Evolutionary conservation across 805 yeast genomes (phyloP).

Genomic region (Lipomyces yamadae): DNA sequence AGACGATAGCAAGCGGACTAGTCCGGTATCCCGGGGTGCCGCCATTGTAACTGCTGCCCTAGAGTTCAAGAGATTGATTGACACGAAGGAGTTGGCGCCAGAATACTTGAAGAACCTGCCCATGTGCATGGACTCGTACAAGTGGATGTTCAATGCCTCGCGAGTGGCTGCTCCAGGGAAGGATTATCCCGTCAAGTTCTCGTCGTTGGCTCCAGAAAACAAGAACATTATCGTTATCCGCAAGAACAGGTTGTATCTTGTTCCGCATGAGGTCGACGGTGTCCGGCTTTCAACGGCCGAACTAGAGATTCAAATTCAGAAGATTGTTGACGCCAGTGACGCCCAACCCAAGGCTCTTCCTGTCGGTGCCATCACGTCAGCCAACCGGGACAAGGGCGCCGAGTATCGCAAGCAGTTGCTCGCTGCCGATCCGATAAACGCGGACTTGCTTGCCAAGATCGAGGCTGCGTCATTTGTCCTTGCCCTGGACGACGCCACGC

Average conservation of each 20-base stretch:
- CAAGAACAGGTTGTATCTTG: conserved; percentile 80
- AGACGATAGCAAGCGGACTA: conserved; percentile 53
- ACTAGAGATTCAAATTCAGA: conserved; percentile 58
- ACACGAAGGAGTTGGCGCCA: conserved; percentile 74
- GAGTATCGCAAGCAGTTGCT: conserved; percentile 61
- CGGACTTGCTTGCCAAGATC: conserved; percentile 65
- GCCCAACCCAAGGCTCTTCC: conserved; percentile 54
- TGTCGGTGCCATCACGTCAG: conserved; percentile 78
- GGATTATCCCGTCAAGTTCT: conserved; percentile 65
- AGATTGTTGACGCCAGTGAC: conserved; percentile 55
- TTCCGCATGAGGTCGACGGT: conserved; percentile 51
- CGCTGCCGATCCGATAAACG: conserved; percentile 61
- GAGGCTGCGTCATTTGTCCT: conserved; percentile 79
- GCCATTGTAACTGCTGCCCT: conserved; percentile 70
- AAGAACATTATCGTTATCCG: conserved; percentile 73
- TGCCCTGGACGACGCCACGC: conserved; percentile 73
- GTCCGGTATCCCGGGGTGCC: conserved; percentile 65
- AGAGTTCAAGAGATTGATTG: conserved; percentile 68
- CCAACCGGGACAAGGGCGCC: conserved; percentile 84
- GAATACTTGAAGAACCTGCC: conserved; percentile 78
- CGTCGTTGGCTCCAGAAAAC: conserved; percentile 48
- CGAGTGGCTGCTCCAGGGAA: conserved; percentile 67
- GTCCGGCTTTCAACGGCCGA: conserved; percentile 48
- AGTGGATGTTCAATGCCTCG: conserved; percentile 86
- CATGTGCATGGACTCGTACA: conserved; percentile 93